Percentiles rank a stretch among this genome's conserved stretches.
Evolutionary conservation across 768 basidiomycete genomes (phyloP).

Genomic region (Agrocybe pediades): DNA sequence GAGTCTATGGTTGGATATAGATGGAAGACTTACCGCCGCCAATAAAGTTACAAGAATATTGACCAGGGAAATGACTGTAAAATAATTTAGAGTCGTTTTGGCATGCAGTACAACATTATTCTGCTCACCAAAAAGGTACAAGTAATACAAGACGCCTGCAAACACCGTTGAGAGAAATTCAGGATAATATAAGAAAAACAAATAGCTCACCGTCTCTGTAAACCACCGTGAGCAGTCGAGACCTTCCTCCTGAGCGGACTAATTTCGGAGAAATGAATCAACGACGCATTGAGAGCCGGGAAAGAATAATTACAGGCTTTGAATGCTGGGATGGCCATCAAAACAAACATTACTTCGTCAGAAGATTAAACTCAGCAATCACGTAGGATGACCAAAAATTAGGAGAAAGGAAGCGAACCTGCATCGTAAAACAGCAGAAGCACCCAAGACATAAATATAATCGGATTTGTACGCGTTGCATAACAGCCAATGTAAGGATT

Average conservation of each 20-base stretch:
- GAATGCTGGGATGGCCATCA: constrained; percentile 13
- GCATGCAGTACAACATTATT: not conserved
- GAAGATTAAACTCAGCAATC: not conserved
- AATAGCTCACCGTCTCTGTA: constrained; percentile 7
- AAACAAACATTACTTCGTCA: constrained; percentile 10
- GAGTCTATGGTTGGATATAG: not conserved
- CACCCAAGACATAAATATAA: constrained; percentile 20
- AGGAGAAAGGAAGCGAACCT: not conserved
- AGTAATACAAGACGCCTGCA: constrained; percentile 6
- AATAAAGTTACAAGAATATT: constrained; percentile 3
- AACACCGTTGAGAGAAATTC: not conserved
- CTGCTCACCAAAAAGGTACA: constrained; percentile 6
- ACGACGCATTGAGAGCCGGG: not conserved
- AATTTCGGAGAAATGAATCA: not conserved
- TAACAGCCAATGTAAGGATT: constrained; percentile 20
- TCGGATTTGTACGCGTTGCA: constrained; percentile 14
- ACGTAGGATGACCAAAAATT: not conserved
- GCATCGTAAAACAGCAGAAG: constrained; percentile 15
- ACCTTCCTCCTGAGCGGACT: constrained; percentile 8
- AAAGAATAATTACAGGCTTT: constrained; percentile 6
- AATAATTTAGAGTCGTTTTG: not conserved
- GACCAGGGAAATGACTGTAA: not conserved
- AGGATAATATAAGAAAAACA: not conserved
- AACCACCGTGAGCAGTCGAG: constrained; percentile 8
- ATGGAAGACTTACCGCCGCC: constrained; percentile 1